Conservation (phyloP, 2,329 filamentous ascomycete species). For the Fusarium falciforme region DNA sequence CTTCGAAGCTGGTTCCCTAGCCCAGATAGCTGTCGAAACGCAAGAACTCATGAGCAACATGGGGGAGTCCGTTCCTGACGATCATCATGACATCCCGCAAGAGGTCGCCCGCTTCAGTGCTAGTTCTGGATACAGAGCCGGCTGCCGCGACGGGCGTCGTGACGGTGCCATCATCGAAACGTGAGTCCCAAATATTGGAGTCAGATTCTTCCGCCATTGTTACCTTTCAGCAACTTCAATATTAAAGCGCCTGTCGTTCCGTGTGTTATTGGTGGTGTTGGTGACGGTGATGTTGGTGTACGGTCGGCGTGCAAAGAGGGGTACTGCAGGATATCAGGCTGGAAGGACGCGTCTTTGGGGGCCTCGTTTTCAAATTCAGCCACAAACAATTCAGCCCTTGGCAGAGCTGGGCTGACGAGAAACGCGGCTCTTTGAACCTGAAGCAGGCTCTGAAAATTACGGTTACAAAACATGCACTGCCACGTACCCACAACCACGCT, state of each 20-base stretch:
- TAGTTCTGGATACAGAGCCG: background rate
- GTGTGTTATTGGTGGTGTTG: background rate
- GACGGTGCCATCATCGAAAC: background rate
- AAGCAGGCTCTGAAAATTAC: background rate
- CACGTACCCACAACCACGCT: background rate
- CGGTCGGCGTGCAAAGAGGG: background rate
- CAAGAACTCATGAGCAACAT: background rate
- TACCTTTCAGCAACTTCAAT: background rate
- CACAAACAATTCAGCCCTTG: background rate
- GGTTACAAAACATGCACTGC: background rate
- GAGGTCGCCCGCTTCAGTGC: background rate
- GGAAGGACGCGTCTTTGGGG: background rate
- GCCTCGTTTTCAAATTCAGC: background rate
- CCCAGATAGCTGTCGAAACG: background rate
- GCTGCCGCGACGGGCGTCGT: background rate
- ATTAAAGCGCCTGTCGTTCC: background rate
- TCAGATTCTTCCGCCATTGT: background rate
- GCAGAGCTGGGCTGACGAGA: background rate
- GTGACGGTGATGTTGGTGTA: background rate
- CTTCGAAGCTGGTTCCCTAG: slow-evolving; percentile 4
- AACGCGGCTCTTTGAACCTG: background rate
- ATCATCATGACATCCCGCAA: slow-evolving; percentile 5
- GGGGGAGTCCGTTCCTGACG: background rate
- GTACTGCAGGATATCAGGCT: background rate
- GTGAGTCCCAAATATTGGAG: slow-evolving; percentile 1